These are phyloP conservation scores for Boletus subparvulus DNA, from an alignment of 768 basidiomycete genomes.

Conservation along the genomic window DNA sequence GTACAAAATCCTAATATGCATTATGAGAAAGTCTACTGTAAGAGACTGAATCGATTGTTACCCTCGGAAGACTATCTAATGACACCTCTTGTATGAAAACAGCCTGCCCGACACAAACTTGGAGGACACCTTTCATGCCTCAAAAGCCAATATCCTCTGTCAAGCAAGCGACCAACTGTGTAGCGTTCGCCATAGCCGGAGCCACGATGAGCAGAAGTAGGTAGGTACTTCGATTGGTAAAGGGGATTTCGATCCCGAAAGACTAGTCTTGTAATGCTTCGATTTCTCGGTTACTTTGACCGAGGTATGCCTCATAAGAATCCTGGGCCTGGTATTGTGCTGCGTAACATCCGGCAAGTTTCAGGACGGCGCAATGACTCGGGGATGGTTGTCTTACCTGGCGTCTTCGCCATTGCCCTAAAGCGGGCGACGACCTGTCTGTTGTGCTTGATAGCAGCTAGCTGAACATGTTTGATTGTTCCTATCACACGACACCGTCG, in stretches of 20 bases:
- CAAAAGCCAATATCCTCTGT: not conserved
- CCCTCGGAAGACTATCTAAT: not conserved
- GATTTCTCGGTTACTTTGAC: slow-evolving; percentile 59
- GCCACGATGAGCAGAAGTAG: not conserved
- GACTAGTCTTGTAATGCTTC: slow-evolving; percentile 61
- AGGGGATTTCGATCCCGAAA: not conserved
- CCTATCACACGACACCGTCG: slow-evolving; percentile 43
- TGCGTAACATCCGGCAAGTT: slow-evolving; percentile 17
- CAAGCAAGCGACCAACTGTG: no score
- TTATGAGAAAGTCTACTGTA: no score
- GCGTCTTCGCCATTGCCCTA: slow-evolving; percentile 50
- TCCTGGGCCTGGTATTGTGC: slow-evolving; percentile 52
- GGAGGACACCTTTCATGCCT: not conserved
- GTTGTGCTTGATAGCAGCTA: slow-evolving; percentile 75
- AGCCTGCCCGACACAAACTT: not conserved
- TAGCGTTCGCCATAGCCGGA: not conserved
- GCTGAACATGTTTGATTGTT: slow-evolving; percentile 82
- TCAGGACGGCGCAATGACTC: not conserved
- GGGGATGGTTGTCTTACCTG: slow-evolving; percentile 40
- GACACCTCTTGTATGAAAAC: not conserved
- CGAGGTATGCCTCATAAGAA: slow-evolving; percentile 57
- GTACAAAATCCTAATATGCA: no score
- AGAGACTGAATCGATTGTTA: not conserved
- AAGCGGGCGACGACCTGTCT: slow-evolving; percentile 68
- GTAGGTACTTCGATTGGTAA: not conserved